Evolutionary conservation across 768 basidiomycete genomes (phyloP).

Genomic region (Podaxis sp.): DNA sequence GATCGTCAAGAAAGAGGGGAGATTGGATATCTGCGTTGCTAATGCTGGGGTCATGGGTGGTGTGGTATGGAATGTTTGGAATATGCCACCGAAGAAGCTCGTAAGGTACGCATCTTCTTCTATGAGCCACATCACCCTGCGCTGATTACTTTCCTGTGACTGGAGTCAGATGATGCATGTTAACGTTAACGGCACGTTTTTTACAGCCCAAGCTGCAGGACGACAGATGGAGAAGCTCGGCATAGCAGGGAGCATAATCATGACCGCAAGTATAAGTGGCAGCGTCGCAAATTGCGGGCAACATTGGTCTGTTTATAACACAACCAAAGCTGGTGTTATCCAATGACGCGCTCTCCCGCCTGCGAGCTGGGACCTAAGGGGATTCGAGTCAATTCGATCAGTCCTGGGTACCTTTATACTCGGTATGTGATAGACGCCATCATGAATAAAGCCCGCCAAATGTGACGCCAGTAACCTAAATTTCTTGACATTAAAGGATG

Average conservation of each 20-base stretch:
- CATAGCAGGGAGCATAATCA: constrained; percentile 47
- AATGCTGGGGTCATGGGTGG: constrained; percentile 57
- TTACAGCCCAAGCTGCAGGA: constrained; percentile 58
- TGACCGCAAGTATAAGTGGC: constrained; percentile 61
- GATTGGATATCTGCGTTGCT: constrained; percentile 62
- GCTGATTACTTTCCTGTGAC: not conserved
- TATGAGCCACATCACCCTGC: not conserved
- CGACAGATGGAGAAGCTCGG: constrained; percentile 49
- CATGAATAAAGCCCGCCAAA: not conserved
- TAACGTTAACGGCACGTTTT: constrained; percentile 46
- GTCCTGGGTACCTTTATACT: constrained; percentile 73
- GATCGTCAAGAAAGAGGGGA: constrained; percentile 53
- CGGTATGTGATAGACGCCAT: constrained; percentile 29
- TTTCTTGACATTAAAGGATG: constrained; percentile 12
- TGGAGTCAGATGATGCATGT: constrained; percentile 40
- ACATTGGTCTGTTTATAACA: constrained; percentile 68
- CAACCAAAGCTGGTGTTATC: constrained; percentile 66
- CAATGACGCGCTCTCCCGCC: constrained; percentile 77
- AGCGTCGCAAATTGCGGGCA: constrained; percentile 53
- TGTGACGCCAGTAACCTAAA: not conserved
- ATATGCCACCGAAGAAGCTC: constrained; percentile 50
- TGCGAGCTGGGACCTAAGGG: constrained; percentile 62
- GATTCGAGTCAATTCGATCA: constrained; percentile 69
- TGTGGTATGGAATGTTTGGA: constrained; percentile 45
- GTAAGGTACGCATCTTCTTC: constrained; percentile 33